Evolutionary conservation across 2,329 filamentous ascomycete species (phyloP), one percentile per base, ranked within the genome.

Genomic region (Colletotrichum godetiae): DNA sequence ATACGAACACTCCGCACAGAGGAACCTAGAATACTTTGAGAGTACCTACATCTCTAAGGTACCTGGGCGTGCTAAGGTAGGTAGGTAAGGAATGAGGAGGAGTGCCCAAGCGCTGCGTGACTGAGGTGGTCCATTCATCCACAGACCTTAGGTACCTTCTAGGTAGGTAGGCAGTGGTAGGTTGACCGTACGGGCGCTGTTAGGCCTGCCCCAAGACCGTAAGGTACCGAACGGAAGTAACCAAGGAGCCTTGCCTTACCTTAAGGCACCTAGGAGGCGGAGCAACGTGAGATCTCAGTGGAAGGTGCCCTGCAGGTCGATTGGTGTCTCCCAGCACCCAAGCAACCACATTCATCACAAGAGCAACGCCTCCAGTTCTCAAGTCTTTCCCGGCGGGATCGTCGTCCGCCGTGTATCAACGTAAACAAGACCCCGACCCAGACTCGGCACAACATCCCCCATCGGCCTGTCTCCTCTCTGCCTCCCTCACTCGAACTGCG

Each of bases 371-470:
- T n/a, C 53, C 64, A 66, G 19, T 22, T 19, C 42, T 22, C 42
- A 49, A 49, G 27, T 49, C 19, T 33, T 33, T 35, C 53, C 35
- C 33, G 35, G 19, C 27, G 19, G 35, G 53, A 33, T 29, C 52
- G 31, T 63, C 52, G 52, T 27, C 33, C 35, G 15, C 52, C 22
- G 37, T n/a, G n/a, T 53, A 55, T 53, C 19, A 67, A 33, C 57
- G 52, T 70, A 71, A 67, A 67, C 68, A 71, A 49, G 22, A 67
- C 37, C 33, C 52, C 46, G 22, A 11, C 49, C 35, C 35, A 12
- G 42, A 71, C 49, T 49, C 46, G 12, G 13, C 56, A 33, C 22
- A 35, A 61, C 63, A 57, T 46, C 56, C 33, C 55, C 55, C 33
- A 52, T 46, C 24, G 33, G 37, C 37, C 13, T 42, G 37, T 42